Conservation (phyloP, 73 alveolate species). For the Paramecium tetraurelia region DNA sequence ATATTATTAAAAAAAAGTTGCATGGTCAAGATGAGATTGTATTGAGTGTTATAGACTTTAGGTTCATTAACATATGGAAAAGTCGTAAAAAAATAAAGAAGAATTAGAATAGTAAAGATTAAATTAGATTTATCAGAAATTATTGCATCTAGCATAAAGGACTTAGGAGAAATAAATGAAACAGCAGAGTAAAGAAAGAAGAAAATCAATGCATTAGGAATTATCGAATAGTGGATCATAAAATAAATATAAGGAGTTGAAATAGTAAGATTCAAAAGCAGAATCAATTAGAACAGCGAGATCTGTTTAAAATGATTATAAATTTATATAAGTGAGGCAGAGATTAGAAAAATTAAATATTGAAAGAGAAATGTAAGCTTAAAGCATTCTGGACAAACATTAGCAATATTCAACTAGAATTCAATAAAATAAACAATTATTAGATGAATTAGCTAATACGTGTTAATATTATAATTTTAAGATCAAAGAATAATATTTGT, state of each 20-base stretch:
- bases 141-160: not conserved
- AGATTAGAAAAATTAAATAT: not conserved
- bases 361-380: not conserved
- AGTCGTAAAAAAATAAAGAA: not conserved
- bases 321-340: not conserved
- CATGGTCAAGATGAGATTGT: not conserved
- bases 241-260: not conserved
- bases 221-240: not conserved
- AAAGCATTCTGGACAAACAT: not conserved
- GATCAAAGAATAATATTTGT: not conserved
- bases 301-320: not conserved
- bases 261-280: not conserved
- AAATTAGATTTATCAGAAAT: not conserved
- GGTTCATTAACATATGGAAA: not conserved
- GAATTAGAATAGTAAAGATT: not conserved
- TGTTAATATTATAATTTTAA: not conserved
- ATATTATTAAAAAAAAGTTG: not conserved
- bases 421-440: not conserved
- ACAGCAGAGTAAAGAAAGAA: not conserved
- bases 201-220: not conserved
- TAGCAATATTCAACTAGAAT: not conserved
- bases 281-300: not conserved
- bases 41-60: not conserved
- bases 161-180: not conserved
- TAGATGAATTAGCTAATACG: not conserved